Evolutionary conservation across 2,329 filamentous ascomycete species (phyloP), one percentile per base, ranked within the genome.

Genomic region (Cercospora janseana): DNA sequence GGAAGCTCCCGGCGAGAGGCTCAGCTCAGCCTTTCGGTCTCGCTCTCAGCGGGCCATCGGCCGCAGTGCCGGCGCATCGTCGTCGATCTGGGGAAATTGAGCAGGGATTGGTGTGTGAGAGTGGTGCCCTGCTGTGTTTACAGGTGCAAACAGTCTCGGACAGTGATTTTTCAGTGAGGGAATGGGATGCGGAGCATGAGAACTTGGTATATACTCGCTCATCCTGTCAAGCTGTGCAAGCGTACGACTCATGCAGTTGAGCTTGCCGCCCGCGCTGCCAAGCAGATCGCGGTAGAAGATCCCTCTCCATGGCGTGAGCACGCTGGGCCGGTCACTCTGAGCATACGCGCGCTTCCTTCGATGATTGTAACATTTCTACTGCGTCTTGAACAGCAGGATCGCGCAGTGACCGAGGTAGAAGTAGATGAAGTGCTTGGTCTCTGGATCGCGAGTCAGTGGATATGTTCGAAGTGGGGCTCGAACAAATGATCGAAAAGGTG

Each of bases 371-470:
- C n/a, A n/a, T n/a, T n/a, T 26, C 68, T 83, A 97, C 82, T 96
- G 92, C 31, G 93, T 98, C 81, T 98, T 98, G 83, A 97, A 98
- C 46, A 98, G 84, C 49, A 98, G 81, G 69, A 98, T 97, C 53
- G 93, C 93, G 72, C 90, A 96, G 79, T 97, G 93, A 47, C 93
- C 93, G 53, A 98, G 86, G 77, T 98, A 98, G 78, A 98, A 98
- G 78, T 98, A 98, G 71, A 98, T 96, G 78, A 98, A 98, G 74
- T 98, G 93, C 77, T 97, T 97, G 21, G 93, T 97, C 73, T 97
- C 93, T 96, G 75, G 28, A 66, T 66, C 35, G 66, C 48, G 28
- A 40, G 38, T 15, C 21, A 35, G 37, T 29, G 20, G 5, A 15
- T 27, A 40, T 40, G 42, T 10, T 31, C 10, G 20, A 24, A 26